Conservation (phyloP, 495 filamentous ascomycete genomes). For the Penicillium subrubescens region DNA sequence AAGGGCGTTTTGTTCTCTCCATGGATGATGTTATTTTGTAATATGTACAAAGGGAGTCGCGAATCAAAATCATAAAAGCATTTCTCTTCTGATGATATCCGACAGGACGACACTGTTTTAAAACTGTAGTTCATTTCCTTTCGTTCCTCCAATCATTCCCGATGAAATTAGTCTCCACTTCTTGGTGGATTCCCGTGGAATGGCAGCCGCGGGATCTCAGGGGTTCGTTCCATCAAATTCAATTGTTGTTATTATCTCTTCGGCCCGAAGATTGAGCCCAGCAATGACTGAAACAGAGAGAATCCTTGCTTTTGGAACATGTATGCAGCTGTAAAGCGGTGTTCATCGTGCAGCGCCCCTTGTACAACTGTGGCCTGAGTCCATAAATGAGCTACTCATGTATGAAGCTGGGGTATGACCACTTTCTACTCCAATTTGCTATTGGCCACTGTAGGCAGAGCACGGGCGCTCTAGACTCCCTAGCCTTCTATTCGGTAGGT, state of each 20-base stretch:
- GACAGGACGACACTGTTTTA: too few relatives aligned
- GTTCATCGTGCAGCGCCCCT: background rate
- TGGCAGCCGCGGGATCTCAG: conserved; percentile 25
- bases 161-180: conserved; percentile 18
- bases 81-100: background rate
- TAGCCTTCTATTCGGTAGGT: background rate
- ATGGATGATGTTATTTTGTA: conserved; percentile 6
- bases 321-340: background rate
- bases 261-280: background rate
- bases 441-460: background rate
- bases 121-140: background rate
- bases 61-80: conserved; percentile 4
- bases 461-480: background rate
- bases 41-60: conserved; percentile 13
- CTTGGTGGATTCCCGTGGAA: conserved; percentile 17
- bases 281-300: background rate
- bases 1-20: background rate
- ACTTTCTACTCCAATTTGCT: background rate
- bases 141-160: background rate
- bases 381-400: background rate
- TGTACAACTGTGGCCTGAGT: background rate
- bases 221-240: conserved; percentile 24
- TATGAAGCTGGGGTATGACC: background rate
- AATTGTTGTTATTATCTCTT: background rate
- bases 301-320: conserved; percentile 9